Conservation (phyloP, 257 asterid species). For the Solanum habrochaites region DNA sequence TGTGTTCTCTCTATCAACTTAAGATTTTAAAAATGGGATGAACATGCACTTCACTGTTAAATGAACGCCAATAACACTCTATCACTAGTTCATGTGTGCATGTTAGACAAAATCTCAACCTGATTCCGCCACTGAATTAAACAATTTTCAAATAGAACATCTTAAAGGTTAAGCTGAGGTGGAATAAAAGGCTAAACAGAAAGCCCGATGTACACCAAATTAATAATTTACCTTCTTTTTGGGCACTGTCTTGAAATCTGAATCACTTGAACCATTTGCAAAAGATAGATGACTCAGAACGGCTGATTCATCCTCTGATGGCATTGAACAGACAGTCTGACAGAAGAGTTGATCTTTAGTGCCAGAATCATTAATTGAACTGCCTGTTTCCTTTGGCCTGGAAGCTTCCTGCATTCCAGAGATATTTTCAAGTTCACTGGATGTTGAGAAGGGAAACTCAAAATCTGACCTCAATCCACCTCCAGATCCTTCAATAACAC, state of each 20-base stretch:
- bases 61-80: not conserved
- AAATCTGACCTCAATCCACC: slow-evolving; percentile 33
- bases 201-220: not conserved
- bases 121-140: not conserved
- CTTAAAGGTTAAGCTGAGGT: not conserved
- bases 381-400: slow-evolving; percentile 10
- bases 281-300: slow-evolving; percentile 16
- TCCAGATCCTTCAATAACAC: slow-evolving; percentile 32
- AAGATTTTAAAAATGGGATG: not conserved
- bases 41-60: slow-evolving; percentile 10
- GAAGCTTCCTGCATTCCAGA: slow-evolving; percentile 19
- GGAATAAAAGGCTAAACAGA: not conserved
- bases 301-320: slow-evolving; percentile 23
- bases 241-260: slow-evolving; percentile 22
- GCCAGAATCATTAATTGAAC: slow-evolving; percentile 20
- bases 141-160: slow-evolving; percentile 1
- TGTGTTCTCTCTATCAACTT: not conserved
- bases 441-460: slow-evolving; percentile 30
- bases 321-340: slow-evolving; percentile 30
- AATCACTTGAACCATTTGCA: slow-evolving; percentile 19
- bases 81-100: slow-evolving; percentile 10
- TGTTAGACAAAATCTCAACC: slow-evolving; percentile 6
- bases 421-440: slow-evolving; percentile 19
- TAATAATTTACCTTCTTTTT: slow-evolving; percentile 25
- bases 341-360: slow-evolving; percentile 15